These are phyloP conservation scores for Euphorbia celastroides DNA, from an alignment of 441 rosid genomes.

Conservation along the genomic window DNA sequence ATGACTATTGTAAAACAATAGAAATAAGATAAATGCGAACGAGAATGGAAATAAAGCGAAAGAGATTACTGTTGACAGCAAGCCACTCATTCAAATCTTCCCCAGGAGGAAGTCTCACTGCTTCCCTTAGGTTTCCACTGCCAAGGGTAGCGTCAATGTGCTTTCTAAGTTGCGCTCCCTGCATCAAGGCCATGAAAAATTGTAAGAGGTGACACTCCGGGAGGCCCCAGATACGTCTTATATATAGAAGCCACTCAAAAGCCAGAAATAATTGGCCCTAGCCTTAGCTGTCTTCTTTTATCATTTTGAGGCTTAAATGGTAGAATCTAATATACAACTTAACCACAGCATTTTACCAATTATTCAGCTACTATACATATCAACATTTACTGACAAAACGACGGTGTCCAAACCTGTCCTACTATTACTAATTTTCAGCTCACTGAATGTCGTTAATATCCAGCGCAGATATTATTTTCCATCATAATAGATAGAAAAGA, in stretches of 20 bases:
- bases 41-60: constrained; percentile 1
- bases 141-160: constrained; percentile 97
- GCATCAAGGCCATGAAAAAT: constrained; percentile 24
- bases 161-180: constrained; percentile 97
- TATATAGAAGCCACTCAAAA: constrained; percentile 6
- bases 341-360: not conserved
- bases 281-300: constrained; percentile 8
- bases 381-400: not conserved
- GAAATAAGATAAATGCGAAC: not conserved
- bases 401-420: not conserved
- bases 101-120: constrained; percentile 96
- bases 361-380: not conserved
- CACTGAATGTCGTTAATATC: constrained; percentile 3
- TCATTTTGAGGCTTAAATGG: constrained; percentile 3
- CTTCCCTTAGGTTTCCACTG: constrained; percentile 96
- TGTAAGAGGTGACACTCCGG: constrained; percentile 5
- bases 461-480: not conserved
- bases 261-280: constrained; percentile 2
- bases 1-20: not conserved
- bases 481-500: constrained; percentile 7
- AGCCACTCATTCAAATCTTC: constrained; percentile 98
- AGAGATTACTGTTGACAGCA: constrained; percentile 76
- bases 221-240: constrained; percentile 4
- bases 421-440: not conserved
- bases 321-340: not conserved